These are phyloP conservation scores for Cetraspora pellucida DNA, from an alignment of 192 early-diverging fungal species.

Conservation along the genomic window DNA sequence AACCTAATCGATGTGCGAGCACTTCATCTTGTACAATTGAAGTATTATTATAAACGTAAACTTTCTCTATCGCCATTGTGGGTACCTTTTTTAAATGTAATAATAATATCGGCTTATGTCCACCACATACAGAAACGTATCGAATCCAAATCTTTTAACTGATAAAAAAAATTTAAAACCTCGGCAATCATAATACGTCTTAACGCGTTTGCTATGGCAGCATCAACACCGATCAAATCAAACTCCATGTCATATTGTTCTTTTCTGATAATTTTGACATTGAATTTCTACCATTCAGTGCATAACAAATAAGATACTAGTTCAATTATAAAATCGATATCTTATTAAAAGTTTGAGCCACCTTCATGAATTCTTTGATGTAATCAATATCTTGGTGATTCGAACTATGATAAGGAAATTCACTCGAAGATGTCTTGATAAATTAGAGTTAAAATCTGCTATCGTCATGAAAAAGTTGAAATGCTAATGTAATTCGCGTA, in stretches of 20 bases:
- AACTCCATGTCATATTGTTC: constrained; percentile 87
- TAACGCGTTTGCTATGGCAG: constrained; percentile 92
- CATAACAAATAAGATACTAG: too few species aligned
- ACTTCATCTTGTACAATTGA: constrained; percentile 92
- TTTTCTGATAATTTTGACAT: constrained; percentile 67
- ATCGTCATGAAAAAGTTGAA: not conserved
- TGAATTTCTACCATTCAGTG: constrained; percentile 59
- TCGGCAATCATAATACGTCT: constrained; percentile 93
- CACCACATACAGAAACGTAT: not conserved
- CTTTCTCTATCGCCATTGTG: constrained; percentile 96
- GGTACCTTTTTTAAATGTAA: constrained; percentile 63
- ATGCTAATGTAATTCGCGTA: constrained; percentile 46
- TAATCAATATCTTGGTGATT: constrained; percentile 66
- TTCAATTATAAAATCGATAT: not conserved
- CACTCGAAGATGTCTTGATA: constrained; percentile 74
- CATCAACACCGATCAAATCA: constrained; percentile 92
- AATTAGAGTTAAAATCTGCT: not conserved
- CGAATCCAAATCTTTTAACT: not conserved
- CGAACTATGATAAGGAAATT: constrained; percentile 75
- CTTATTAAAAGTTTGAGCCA: not conserved
- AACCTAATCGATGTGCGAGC: constrained; percentile 86
- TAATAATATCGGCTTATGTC: not conserved
- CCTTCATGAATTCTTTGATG: constrained; percentile 66
- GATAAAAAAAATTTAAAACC: constrained; percentile 42
- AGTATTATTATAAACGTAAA: constrained; percentile 91